phyloP scores from a whole-genome alignment of 352 stramenopile species.

The Globisporangium okanoganense region DNA sequence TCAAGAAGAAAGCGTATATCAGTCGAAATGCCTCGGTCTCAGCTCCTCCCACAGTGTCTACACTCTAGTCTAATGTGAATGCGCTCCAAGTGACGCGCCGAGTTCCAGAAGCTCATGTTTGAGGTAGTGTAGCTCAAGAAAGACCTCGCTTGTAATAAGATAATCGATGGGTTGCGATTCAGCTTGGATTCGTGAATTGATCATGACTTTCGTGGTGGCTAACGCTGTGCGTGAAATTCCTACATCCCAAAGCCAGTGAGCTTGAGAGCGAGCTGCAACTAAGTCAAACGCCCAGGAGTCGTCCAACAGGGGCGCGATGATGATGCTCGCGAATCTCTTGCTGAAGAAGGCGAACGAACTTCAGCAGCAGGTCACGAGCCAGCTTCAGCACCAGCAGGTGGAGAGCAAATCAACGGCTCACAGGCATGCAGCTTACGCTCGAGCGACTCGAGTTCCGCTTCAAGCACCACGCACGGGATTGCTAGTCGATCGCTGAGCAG shows the following conservation, averaged over 20 bases:
- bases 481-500: slow-evolving; percentile 41
- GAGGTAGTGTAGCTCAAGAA: slow-evolving; percentile 46
- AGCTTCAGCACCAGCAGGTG: slow-evolving; percentile 44
- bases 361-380: slow-evolving; percentile 29
- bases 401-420: slow-evolving; percentile 42
- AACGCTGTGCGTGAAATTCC: neutral
- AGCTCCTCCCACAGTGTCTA: slow-evolving; percentile 5
- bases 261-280: slow-evolving; percentile 49
- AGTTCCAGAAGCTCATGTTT: slow-evolving; percentile 57
- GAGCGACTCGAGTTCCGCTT: slow-evolving; percentile 71
- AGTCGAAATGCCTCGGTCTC: neutral
- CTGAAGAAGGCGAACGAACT: slow-evolving; percentile 41
- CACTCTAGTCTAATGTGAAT: slow-evolving; percentile 27
- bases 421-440: slow-evolving; percentile 39
- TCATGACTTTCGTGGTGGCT: neutral
- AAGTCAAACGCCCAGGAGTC: slow-evolving; percentile 32
- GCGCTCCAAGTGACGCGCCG: slow-evolving; percentile 44
- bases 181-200: neutral
- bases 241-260: slow-evolving; percentile 32
- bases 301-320: slow-evolving; percentile 43
- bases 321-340: slow-evolving; percentile 39
- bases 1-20: neutral
- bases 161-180: slow-evolving; percentile 21
- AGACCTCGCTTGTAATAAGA: slow-evolving; percentile 34
- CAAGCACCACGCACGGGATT: slow-evolving; percentile 54